A percentile compares a stretch with the other conserved stretches of the same genome.
Conservation (phyloP, 257 asterid species). For the Plectranthus barbatus region DNA sequence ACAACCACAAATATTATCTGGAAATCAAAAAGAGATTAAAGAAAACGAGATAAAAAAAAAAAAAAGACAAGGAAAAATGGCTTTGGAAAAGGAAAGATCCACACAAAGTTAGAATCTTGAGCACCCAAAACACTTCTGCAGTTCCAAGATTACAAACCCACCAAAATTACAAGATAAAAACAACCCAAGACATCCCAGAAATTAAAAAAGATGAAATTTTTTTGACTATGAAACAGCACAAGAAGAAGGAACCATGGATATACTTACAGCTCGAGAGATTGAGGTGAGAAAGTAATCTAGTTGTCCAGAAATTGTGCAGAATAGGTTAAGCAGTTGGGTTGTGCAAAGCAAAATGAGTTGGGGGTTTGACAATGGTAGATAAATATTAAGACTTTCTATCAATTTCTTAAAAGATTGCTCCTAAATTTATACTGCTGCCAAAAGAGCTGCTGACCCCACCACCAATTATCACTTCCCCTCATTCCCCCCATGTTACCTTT, state of each 20-base stretch:
- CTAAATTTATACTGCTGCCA: conserved; percentile 16
- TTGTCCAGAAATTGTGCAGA: conserved; percentile 5
- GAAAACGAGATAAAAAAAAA: no score
- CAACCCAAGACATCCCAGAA: neutral
- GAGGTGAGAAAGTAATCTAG: conserved; percentile 5
- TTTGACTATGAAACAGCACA: neutral
- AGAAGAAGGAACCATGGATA: conserved; percentile 5
- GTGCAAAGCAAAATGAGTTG: conserved; percentile 8
- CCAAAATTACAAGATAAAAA: conserved; percentile 2
- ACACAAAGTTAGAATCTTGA: conserved; percentile 1
- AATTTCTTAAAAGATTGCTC: conserved; percentile 7
- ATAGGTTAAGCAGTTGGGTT: conserved; percentile 7
- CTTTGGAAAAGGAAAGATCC: neutral
- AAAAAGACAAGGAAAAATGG: neutral
- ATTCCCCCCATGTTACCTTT: conserved; percentile 26
- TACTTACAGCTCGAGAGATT: conserved; percentile 24
- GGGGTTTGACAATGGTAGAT: conserved; percentile 20
- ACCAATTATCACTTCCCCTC: conserved; percentile 21
- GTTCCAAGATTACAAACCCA: conserved; percentile 11
- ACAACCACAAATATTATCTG: neutral
- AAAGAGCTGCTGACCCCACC: conserved; percentile 31
- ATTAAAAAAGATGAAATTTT: neutral
- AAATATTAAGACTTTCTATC: neutral
- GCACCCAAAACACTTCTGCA: neutral
- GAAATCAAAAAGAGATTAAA: neutral